Base-by-base conservation (phyloP, 805 yeast genomes). In the Teunomyces lycoperdinae region DNA sequence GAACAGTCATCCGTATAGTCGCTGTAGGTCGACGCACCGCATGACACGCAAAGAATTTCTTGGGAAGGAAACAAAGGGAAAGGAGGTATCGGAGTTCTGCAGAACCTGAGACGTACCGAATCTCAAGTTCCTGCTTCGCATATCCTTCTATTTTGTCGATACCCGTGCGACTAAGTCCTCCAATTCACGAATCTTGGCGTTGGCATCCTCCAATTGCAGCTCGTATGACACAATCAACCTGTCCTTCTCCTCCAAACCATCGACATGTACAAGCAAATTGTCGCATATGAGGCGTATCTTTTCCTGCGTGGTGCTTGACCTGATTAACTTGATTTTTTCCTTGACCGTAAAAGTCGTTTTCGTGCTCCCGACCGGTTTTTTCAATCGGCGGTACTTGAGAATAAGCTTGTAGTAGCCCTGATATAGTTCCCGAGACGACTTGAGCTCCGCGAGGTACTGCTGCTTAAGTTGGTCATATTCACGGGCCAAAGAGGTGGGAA, bases 391-490 rank as follows among this genome's bases (percentile, higher is more conserved):
- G 46, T 69, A 68, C 47, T 67, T 66, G 31, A 58, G 44, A 27
- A 63, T 59, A 13, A 70, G 51, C 48, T 56, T 57, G 32, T 63
- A 54, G 50, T 70, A 71, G 8, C 66, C 63, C 41, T 64, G 55
- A 48, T 66, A 67, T 43, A 70, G 60, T 4, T 46, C 47, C 48
- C 61, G 63, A 14, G 62, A 58, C 17, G 55, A 61, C 24, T 51
- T 53, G 26, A 68, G 50, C 47, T 71, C 74, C 3, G 54, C 54
- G 3, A 68, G 48, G 46, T 63, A 67, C 30, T 64, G 66, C 13
- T 53, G 42, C 47, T 58, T 56, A 36, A 71, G 51, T 24, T 55
- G 44, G 3, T 56, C 35, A 45, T 62, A 70, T 42, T 56, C 50
- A 4, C 49, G 35, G 9, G 44, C 29, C 13, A 42, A 33, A 9